These are phyloP conservation scores for Trifolium subterraneum DNA, from an alignment of 306 rosid genomes.

Conservation along the genomic window DNA sequence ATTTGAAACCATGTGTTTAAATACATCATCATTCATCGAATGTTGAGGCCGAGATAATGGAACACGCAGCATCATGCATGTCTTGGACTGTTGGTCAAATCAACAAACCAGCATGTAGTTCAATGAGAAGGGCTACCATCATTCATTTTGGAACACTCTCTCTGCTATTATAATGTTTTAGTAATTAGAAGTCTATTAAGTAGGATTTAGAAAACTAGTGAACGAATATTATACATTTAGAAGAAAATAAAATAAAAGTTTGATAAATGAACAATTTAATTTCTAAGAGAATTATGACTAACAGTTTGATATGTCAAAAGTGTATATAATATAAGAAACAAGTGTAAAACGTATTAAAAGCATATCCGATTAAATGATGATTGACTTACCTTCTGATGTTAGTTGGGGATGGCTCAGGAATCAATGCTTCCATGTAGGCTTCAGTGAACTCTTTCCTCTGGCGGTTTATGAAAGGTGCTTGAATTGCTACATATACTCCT, in stretches of 20 bases:
- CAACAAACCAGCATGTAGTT: constrained; percentile 26
- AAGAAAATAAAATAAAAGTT: background rate
- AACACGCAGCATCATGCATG: constrained; percentile 4
- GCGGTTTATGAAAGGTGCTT: constrained; percentile 62
- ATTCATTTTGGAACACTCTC: background rate
- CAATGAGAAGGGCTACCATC: background rate
- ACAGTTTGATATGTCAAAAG: constrained; percentile 31
- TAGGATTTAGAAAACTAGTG: constrained; percentile 5
- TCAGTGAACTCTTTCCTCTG: constrained; percentile 73
- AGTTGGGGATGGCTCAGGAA: constrained; percentile 88
- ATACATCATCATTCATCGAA: constrained; percentile 23
- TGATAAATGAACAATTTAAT: constrained; percentile 9
- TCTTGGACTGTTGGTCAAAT: constrained; percentile 4
- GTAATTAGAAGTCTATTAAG: background rate
- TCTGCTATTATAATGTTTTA: background rate
- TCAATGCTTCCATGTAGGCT: constrained; percentile 93
- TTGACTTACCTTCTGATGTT: constrained; percentile 70
- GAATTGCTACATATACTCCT: constrained; percentile 64
- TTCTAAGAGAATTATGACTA: constrained; percentile 17
- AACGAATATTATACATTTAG: constrained; percentile 3
- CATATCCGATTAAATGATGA: constrained; percentile 32
- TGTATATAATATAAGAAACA: background rate
- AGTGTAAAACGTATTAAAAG: background rate
- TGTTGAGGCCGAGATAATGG: constrained; percentile 23
- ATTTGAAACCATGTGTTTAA: constrained; percentile 15